phyloP scores from a whole-genome alignment of 257 asterid species.

The Jaltomata sinuosa region DNA sequence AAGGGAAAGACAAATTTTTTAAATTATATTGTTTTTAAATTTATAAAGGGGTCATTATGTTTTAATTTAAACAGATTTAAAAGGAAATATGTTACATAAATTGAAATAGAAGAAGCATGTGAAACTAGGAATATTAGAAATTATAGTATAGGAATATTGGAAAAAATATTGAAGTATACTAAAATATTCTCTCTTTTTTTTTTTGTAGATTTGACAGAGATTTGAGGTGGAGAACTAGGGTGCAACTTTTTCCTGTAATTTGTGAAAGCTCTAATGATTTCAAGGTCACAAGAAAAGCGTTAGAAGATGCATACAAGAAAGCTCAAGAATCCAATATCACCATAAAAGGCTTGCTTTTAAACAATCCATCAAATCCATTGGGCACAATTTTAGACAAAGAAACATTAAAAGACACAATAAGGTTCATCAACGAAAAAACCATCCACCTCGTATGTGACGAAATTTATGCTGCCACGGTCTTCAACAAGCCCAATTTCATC shows the following conservation, averaged over 20 bases:
- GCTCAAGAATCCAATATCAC: background rate
- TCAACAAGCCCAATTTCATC: constrained; percentile 4
- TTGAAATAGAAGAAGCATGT: no score
- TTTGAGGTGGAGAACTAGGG: constrained; percentile 12
- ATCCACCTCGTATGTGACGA: constrained; percentile 10
- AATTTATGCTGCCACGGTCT: constrained; percentile 11
- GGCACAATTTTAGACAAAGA: constrained; percentile 11
- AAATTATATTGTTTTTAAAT: no score
- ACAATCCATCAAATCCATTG: constrained; percentile 9
- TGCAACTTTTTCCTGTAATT: background rate
- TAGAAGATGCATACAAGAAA: constrained; percentile 5
- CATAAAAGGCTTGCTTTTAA: constrained; percentile 6
- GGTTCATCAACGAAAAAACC: background rate
- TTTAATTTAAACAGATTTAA: no score
- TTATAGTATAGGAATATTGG: background rate
- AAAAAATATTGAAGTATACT: background rate
- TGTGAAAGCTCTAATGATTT: constrained; percentile 5
- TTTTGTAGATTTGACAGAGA: constrained; percentile 10
- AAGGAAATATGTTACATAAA: no score
- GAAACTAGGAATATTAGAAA: no score
- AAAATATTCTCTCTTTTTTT: background rate
- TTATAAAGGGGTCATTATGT: no score
- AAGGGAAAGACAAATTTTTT: no score
- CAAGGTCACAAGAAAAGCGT: background rate
- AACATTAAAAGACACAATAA: background rate